Base-by-base conservation (phyloP, 768 basidiomycete species). In the Tricholoma sp. region DNA sequence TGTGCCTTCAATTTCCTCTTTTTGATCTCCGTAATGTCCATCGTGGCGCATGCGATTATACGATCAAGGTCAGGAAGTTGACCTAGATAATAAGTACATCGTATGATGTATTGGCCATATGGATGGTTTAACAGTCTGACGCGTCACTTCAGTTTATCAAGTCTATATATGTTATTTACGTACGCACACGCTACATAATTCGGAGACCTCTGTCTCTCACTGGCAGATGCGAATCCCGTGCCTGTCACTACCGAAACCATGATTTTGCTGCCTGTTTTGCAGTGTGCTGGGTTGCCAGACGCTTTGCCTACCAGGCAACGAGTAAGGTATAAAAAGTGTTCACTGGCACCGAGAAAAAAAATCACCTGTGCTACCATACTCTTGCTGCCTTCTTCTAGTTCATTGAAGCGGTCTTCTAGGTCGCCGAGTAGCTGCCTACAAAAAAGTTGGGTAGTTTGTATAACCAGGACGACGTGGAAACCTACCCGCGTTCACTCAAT, bases 331-430 rank as follows among this genome's bases (percentile, higher is more conserved):
- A 24, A 31, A 47, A 18, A 50, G 4, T 24, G 24, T 24, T 24
- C 24, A 24, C 24, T 24, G 24, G 24, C 24, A 24, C 33, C 53
- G 11, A 41, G 56, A 60, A 55, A 54, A 85, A 41, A 32, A 9
- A 31, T 53, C 32, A 44, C 85, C 77, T 89, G 85, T 1, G 76
- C 63, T 1, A 83, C 77, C 85, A 89, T 86, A 60, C 72, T 79
- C 63, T 75, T 81, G 63, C 85, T 87, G 3, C 85, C 86, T 56
- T 81, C 73, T 65, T 83, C 85, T n/a, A 89, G 67, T 0, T 82
- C 76, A 52, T 83, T 80, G 61, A 89, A 81, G 4, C 78, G 78
- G 45, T 85, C 81, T 63, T 86, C 82, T 42, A 88, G 66, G 56
- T 83, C 77, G 15, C 76, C 80, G 3, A 88, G 72, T 70, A 80